Base-by-base conservation (phyloP, 805 yeast species). In the Metschnikowia dekortorum region DNA sequence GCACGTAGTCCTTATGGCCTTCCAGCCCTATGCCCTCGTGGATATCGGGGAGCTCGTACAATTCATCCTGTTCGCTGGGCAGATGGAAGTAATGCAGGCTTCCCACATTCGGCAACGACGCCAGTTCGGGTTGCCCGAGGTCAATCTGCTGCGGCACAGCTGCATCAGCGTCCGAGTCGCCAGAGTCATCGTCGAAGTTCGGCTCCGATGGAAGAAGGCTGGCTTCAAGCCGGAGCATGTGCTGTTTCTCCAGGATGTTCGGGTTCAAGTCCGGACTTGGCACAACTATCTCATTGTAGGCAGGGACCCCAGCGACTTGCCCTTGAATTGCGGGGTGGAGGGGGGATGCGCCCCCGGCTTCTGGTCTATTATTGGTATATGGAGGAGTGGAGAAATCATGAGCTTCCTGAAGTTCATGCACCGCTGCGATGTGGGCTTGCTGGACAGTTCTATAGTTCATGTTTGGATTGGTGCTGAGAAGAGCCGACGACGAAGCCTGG, bases 141-240 rank as follows among this genome's bases (percentile, higher is more conserved):
- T 45, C 44, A 50, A 41, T 34, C 35, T 40, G 39, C 31, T 39
- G 43, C 8, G 10, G 26, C 10, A 14, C 34, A n/a, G 34, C 9
- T 13, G 38, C 26, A 5, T n/a, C 60, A 18, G 44, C 45, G 8
- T 61, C 64, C 13, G 54, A 54, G 7, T 57, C 59, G 22, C 58
- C 65, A 8, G 62, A 53, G 16, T 44, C 46, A 32, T 61, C 62
- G 28, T 59, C 60, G 16, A 61, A 51, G 1, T 65, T 67, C 1
- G 76, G 76, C 32, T 67, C 85, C 2, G 89, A 83, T 0, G 92
- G 91, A 22, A 84, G 59, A 39, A 85, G 67, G 5, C 85, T 77
- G 42, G 77, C 75, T 61, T 85, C 91, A 44, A 74, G 74, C 4
- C 73, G 65, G 50, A 74, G 68, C 57, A 84, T 63, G 13, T 75